Evolutionary conservation across 2,329 filamentous ascomycete genomes (phyloP), one percentile per base, ranked within the genome.

Genomic region (Xylaria sp.): DNA sequence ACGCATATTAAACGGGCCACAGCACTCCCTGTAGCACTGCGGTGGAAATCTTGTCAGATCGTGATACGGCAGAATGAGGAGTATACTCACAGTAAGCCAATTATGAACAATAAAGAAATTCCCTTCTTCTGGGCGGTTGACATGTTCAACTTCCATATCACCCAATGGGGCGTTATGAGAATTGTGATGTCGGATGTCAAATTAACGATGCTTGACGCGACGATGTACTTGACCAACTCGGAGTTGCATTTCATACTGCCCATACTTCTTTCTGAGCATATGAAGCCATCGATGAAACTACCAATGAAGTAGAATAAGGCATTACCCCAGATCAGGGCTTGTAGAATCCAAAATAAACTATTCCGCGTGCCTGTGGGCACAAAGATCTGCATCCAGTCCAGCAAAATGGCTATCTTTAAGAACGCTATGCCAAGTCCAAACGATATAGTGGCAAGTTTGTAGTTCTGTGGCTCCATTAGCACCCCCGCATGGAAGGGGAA

Each of bases 91-190:
- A 59, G 14, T 15, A 65, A 42, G 3, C 63, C 63, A n/a, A 65
- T 63, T 15, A 60, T 11, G 42, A 65, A 65, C 11, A 65, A 38
- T 15, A 63, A 9, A 8, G 60, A 65, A 17, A 64, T 55, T 1
- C 57, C 62, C 15, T 47, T 57, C 53, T 63, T 65, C 21, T 25
- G 50, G 9, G 33, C 9, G 4, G 4, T 52, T 11, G 63, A 43
- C 60, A 63, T 57, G 8, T 60, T 51, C 3, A 65, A 42, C 14
- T 50, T 56, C 63, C 63, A 65, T 17, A 65, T 57, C 7, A 65
- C 56, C 46, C 60, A 65, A 23, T 65, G 60, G 2, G 63, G 63
- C 15, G 49, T 17, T 23, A 50, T 51, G 7, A 63, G 37, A 23
- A 65, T 63, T 8, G 50, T 52, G 7, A 63, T 25, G 31, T 66